A percentile compares a stretch with the other conserved stretches of the same genome.
Conservation (phyloP, 345 rosid genomes). For the Trapa incisa region DNA sequence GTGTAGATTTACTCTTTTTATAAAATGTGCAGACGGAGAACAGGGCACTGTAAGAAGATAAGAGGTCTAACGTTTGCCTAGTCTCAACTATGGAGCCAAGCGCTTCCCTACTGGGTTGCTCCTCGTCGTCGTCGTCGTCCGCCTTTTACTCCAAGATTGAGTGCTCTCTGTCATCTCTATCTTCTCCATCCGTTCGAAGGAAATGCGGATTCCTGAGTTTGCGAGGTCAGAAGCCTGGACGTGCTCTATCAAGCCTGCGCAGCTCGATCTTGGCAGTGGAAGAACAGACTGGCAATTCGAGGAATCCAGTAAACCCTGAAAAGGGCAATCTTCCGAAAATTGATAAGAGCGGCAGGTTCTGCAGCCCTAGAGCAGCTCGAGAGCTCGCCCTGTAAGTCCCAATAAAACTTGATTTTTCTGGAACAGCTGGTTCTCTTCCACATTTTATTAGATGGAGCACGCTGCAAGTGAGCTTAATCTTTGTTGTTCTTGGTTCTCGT, state of each 20-base stretch:
- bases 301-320: conserved; percentile 10
- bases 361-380: conserved; percentile 97
- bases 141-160: background rate
- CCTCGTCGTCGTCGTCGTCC: conserved; percentile 12
- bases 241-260: conserved; percentile 5
- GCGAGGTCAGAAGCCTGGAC: background rate
- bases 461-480: conserved; percentile 2
- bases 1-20: background rate
- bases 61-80: conserved; percentile 23
- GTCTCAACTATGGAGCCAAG: conserved; percentile 21
- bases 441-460: background rate
- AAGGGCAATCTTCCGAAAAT: conserved; percentile 58
- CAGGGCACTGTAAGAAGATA: background rate
- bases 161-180: background rate
- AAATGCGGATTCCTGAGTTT: conserved; percentile 1
- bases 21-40: background rate
- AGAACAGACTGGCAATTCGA: conserved; percentile 19
- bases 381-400: conserved; percentile 77
- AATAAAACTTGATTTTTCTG: background rate
- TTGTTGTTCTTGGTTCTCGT: conserved; percentile 10
- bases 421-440: background rate
- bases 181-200: conserved; percentile 6
- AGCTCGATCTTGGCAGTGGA: conserved; percentile 34
- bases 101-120: conserved; percentile 20
- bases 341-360: conserved; percentile 83